Evolutionary conservation across 2,329 filamentous ascomycete species (phyloP), one percentile per base, ranked within the genome.

Genomic region (Ceratocystis diversiconidia): DNA sequence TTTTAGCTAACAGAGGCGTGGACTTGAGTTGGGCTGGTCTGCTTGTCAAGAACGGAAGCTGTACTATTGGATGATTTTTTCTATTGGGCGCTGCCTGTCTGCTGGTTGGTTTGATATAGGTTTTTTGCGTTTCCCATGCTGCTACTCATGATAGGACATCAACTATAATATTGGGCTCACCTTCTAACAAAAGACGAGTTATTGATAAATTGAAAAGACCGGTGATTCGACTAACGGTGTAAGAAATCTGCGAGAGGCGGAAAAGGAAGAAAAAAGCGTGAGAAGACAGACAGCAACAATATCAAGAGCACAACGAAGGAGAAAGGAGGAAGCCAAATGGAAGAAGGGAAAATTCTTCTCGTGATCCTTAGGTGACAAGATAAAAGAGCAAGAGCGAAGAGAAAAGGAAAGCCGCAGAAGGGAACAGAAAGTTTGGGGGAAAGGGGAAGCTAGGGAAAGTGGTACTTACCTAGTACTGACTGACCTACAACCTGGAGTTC

Each of bases 341-440:
- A 61, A 30, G 46, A 62, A 65, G n/a, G 46, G 44, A 55, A 52
- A 25, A 55, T 57, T 59, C 28, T 59, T 59, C 55, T 36, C 32
- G 55, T 19, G 55, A 59, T 59, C 55, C 55, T 59, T 30, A 36
- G 55, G 55, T 30, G 62, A 60, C 32, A 66, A 66, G 48, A 66
- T 57, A 55, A 55, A 46, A 62, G 15, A 30, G 28, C 22, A 19
- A 52, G 46, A 65, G 30, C 12, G 32, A 19, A 43, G 41, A 41
- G 25, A 32, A 60, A 43, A 61, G 63, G 41, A 44, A 59, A 32
- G 50, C 22, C 19, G 17, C 55, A 43, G 52, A 59, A 48, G 19
- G 41, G 25, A 43, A 48, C 60, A 52, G 59, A 62, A 52, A 61
- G 28, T 62, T 65, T 22, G 48, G 59, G 59, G 55, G 63, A 66